A percentile compares a stretch with the other conserved stretches of the same genome.
Evolutionary conservation across 805 yeast genomes (phyloP).

Genomic region (Candida hispaniensis): DNA sequence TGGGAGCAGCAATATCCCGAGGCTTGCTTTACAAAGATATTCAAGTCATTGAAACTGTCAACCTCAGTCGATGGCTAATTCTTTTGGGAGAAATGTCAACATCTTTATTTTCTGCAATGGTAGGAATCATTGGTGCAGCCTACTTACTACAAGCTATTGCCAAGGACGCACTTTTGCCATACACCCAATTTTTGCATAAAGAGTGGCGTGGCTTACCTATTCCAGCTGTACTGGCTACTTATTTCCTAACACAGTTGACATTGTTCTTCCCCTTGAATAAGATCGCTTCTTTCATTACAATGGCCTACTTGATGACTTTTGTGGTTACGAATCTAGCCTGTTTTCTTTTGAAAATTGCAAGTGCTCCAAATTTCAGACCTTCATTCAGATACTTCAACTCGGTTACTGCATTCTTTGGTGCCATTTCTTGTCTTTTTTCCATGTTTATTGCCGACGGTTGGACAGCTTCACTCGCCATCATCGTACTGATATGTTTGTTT

Average conservation of each 20-base stretch:
- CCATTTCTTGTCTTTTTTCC: constrained; percentile 56
- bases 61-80: constrained; percentile 54
- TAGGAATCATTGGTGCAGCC: constrained; percentile 95
- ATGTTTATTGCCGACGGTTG: constrained; percentile 93
- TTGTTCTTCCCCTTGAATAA: constrained; percentile 84
- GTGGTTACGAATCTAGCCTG: constrained; percentile 92
- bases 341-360: constrained; percentile 70
- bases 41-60: constrained; percentile 76
- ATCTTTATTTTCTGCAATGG: constrained; percentile 81
- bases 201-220: constrained; percentile 42
- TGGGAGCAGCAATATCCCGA: constrained; percentile 76
- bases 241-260: constrained; percentile 74
- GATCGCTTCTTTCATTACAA: constrained; percentile 89
- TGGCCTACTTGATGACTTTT: constrained; percentile 96
- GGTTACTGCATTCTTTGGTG: constrained; percentile 71
- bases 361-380: constrained; percentile 98
- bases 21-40: constrained; percentile 65
- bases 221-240: constrained; percentile 60
- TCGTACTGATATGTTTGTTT: constrained; percentile 55
- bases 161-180: constrained; percentile 79
- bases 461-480: constrained; percentile 68
- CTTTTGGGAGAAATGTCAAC: constrained; percentile 88
- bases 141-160: constrained; percentile 85
- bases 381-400: constrained; percentile 81
- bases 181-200: constrained; percentile 47